Base-by-base conservation (phyloP, 2,329 filamentous ascomycete species). In the Fusarium compactum region DNA sequence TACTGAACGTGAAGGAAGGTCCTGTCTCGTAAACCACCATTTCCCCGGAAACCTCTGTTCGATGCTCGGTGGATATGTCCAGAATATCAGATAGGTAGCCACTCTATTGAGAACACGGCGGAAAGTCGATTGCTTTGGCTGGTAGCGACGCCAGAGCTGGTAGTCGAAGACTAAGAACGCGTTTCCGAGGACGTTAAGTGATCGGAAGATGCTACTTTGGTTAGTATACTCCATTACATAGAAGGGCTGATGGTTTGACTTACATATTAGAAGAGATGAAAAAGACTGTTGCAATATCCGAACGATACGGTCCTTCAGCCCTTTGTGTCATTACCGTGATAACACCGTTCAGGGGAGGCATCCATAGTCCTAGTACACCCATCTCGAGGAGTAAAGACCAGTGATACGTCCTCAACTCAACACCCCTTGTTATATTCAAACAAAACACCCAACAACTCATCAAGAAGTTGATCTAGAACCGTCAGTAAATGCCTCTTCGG, bases 61-160 rank as follows among this genome's bases (percentile, higher is more conserved):
- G 7, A 82, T 72, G 22, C 76, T 78, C 44, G 80, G 79, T 10
- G 82, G 82, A 34, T 83, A 82, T 8, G 81, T 82, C 80, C 80
- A 83, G 48, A 81, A 79, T n/a, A 82, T 78, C 27, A 82, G 59
- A 2, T 76, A 73, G 1, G 78, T 72, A 32, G 78, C 64, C 6
- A 77, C 44, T 40, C 73, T 75, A 62, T 78, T 78, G 34, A 77
- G 47, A 20, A 76, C 38, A 12, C 71, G 75, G 9, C 69, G 70
- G 52, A 65, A 57, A 10, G 53, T 70, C 1, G 77, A 71, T 52
- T 77, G 69, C 29, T 71, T 62, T 10, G 80, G 79, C 34, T 76
- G 74, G 54, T 79, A 56, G 40, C 80, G 80, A 8, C 72, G 78
- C 71, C 80, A 83, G 38, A 80, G 69, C 58, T 81, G 78, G 67